These are phyloP conservation scores for Kappamyces sp. DNA, from an alignment of 192 early-diverging fungal genomes.

Conservation along the genomic window DNA sequence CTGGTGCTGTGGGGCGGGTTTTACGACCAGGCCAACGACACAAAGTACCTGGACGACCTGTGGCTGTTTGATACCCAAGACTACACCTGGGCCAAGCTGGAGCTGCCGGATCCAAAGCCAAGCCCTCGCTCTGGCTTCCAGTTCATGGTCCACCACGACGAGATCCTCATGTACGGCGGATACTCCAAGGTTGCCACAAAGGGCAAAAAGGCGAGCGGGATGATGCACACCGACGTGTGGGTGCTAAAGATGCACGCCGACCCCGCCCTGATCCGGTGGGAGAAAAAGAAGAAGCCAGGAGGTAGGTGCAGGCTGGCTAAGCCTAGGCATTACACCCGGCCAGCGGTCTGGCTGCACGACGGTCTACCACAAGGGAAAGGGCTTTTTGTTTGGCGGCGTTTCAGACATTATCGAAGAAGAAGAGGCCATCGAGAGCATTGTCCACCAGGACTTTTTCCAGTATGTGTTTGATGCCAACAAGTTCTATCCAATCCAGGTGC, in stretches of 20 bases:
- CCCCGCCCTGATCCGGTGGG: conserved; percentile 52
- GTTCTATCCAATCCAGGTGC: conserved; percentile 56
- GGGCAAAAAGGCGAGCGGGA: conserved; percentile 52
- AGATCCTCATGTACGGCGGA: conserved; percentile 60
- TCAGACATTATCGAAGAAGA: conserved; percentile 60
- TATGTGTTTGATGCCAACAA: conserved; percentile 53
- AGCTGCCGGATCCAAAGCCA: conserved; percentile 34
- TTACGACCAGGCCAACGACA: conserved; percentile 37
- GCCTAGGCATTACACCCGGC: background rate
- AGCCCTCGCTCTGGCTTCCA: conserved; percentile 58
- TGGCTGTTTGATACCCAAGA: conserved; percentile 63
- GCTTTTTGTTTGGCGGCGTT: conserved; percentile 60
- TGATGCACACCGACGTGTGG: conserved; percentile 51
- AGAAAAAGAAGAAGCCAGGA: conserved; percentile 53
- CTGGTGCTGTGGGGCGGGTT: conserved; percentile 66
- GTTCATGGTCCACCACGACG: conserved; percentile 47
- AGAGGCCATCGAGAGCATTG: conserved; percentile 54
- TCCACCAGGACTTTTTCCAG: conserved; percentile 55
- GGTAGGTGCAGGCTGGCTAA: conserved; percentile 28
- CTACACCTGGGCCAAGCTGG: conserved; percentile 49
- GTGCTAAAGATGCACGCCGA: conserved; percentile 58
- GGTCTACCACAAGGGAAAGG: conserved; percentile 52
- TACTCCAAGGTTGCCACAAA: conserved; percentile 61
- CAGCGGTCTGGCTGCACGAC: conserved; percentile 47
- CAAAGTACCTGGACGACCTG: conserved; percentile 57